These are phyloP conservation scores for Neofusicoccum ribis DNA, from an alignment of 2,329 filamentous ascomycete genomes.

Conservation along the genomic window DNA sequence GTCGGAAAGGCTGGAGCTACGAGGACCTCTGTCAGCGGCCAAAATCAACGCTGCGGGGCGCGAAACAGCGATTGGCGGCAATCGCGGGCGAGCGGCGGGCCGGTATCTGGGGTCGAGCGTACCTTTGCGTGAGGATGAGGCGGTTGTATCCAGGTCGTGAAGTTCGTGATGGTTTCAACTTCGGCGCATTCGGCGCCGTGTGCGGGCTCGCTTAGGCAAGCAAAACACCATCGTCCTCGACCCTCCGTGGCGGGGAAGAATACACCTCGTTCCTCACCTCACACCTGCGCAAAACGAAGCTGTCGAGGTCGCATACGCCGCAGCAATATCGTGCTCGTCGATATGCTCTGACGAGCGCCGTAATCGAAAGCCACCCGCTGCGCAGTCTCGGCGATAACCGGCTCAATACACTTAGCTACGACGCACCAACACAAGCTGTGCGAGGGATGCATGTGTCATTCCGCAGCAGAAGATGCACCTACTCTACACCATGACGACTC, in stretches of 20 bases:
- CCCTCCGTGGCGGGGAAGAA: neutral
- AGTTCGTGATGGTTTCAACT: constrained; percentile 22
- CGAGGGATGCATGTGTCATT: constrained; percentile 8
- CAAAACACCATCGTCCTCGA: constrained; percentile 14
- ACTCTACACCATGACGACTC: neutral
- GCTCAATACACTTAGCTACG: neutral
- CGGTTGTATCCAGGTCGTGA: constrained; percentile 16
- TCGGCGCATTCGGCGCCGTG: constrained; percentile 19
- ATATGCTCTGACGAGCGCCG: neutral
- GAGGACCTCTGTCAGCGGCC: constrained; percentile 6
- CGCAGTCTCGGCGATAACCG: neutral
- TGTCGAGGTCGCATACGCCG: neutral
- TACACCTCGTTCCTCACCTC: neutral
- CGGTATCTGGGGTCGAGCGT: constrained; percentile 3
- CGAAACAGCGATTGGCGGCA: neutral
- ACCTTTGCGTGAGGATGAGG: constrained; percentile 20
- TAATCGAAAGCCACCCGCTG: neutral
- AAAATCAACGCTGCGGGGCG: neutral
- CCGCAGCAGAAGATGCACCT: constrained; percentile 1
- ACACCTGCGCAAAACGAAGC: neutral
- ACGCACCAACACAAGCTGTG: constrained; percentile 10
- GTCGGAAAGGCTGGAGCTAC: constrained; percentile 18
- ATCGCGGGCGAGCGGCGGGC: neutral
- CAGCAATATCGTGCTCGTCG: neutral
- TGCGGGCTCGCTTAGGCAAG: constrained; percentile 20